Evolutionary conservation across 2,329 filamentous ascomycete species (phyloP).

Genomic region (Teratosphaeria pseudoeucalypti): DNA sequence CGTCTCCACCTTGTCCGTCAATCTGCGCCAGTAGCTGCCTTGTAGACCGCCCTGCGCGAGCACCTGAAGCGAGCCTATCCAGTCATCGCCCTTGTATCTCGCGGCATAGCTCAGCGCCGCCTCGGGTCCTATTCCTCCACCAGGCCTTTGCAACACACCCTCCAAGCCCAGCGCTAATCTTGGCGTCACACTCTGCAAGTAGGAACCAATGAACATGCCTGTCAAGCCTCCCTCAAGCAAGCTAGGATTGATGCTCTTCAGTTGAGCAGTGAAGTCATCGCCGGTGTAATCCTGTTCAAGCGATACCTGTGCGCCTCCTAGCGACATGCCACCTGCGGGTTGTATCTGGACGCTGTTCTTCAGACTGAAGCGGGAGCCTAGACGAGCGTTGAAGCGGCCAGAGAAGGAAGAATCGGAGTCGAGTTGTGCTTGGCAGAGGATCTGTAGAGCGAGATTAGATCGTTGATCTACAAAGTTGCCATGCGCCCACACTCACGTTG

Average conservation of each 20-base stretch:
- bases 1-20: slow-evolving; percentile 92
- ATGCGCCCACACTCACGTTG: slow-evolving; percentile 49
- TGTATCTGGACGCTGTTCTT: slow-evolving; percentile 84
- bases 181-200: slow-evolving; percentile 85
- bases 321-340: slow-evolving; percentile 35
- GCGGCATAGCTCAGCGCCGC: slow-evolving; percentile 81
- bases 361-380: slow-evolving; percentile 67
- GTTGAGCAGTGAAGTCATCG: slow-evolving; percentile 79
- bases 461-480: neutral
- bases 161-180: slow-evolving; percentile 81
- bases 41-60: slow-evolving; percentile 80
- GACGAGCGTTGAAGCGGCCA: slow-evolving; percentile 87
- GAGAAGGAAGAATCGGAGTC: slow-evolving; percentile 85
- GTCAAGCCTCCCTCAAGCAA: slow-evolving; percentile 83
- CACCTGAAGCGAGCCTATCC: slow-evolving; percentile 84
- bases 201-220: slow-evolving; percentile 90
- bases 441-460: slow-evolving; percentile 39
- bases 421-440: slow-evolving; percentile 90
- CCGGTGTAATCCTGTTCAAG: slow-evolving; percentile 94
- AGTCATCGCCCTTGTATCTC: slow-evolving; percentile 83
- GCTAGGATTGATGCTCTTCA: slow-evolving; percentile 96
- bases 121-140: slow-evolving; percentile 77
- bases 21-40: slow-evolving; percentile 83
- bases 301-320: slow-evolving; percentile 76
- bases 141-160: slow-evolving; percentile 83